Percentiles rank a stretch among this genome's conserved stretches.
Conservation (phyloP, 192 early-diverging fungal genomes). For the Funneliformis mosseae region DNA sequence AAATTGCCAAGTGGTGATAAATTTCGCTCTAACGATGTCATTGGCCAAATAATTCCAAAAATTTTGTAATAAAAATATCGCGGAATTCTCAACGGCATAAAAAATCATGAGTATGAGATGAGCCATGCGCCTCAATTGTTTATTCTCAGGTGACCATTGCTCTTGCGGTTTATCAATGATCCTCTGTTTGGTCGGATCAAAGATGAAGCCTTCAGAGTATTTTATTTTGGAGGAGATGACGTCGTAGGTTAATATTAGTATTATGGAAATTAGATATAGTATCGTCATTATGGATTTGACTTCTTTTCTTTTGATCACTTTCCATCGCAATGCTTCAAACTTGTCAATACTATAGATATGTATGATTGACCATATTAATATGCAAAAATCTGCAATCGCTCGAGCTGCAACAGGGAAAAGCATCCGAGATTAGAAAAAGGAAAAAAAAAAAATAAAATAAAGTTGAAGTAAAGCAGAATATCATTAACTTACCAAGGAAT, state of each 20-base stretch:
- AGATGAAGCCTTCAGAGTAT: neutral
- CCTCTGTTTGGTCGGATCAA: neutral
- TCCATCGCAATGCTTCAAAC: slow-evolving; percentile 6
- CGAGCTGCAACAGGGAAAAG: neutral
- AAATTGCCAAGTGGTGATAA: neutral
- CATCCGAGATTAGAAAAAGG: too few species aligned
- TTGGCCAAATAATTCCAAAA: slow-evolving; percentile 16
- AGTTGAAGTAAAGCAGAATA: neutral
- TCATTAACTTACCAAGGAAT: neutral
- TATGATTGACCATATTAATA: neutral
- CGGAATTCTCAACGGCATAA: neutral
- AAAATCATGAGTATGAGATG: neutral
- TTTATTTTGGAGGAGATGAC: neutral
- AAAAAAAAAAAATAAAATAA: neutral
- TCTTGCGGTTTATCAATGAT: neutral
- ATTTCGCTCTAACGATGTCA: neutral
- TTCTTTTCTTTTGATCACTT: neutral
- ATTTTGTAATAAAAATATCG: neutral
- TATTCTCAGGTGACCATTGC: neutral
- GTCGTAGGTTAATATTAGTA: neutral
- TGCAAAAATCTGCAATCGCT: neutral
- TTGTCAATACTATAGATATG: neutral
- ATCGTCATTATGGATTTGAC: slow-evolving; percentile 8
- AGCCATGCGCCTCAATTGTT: neutral
- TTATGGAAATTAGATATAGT: neutral